Evolutionary conservation across 1,284 basidiomycete genomes (phyloP).

Genomic region (Marasmius tenuissimus): DNA sequence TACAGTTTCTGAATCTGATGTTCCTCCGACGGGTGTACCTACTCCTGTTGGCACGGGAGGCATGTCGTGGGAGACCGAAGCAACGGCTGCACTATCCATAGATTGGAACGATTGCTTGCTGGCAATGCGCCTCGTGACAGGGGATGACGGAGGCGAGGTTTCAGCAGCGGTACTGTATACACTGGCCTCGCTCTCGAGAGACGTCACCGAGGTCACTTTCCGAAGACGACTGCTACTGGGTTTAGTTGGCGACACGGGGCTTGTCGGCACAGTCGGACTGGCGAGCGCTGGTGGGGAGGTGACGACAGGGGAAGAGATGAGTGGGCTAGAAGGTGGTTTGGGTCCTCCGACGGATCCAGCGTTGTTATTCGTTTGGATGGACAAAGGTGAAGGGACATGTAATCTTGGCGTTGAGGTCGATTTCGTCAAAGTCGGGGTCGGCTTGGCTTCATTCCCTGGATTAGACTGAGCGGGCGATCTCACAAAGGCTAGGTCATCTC

Average conservation of each 20-base stretch:
- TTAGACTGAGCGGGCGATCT: neutral
- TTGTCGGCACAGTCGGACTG: neutral
- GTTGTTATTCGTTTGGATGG: slow-evolving; percentile 40
- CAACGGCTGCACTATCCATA: neutral
- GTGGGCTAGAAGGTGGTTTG: slow-evolving; percentile 15
- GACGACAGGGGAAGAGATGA: slow-evolving; percentile 15
- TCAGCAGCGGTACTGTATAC: neutral
- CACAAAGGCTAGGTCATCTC: neutral
- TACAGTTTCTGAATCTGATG: slow-evolving; percentile 22
- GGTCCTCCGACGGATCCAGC: slow-evolving; percentile 6
- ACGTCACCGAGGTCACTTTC: slow-evolving; percentile 13
- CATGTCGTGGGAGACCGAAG: neutral
- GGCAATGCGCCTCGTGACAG: neutral
- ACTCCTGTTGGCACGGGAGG: slow-evolving; percentile 7
- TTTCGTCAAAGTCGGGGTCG: slow-evolving; percentile 10
- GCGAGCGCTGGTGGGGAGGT: slow-evolving; percentile 19
- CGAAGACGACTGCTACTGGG: neutral
- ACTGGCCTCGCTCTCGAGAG: slow-evolving; percentile 1
- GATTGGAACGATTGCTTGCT: slow-evolving; percentile 8
- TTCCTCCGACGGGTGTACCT: neutral
- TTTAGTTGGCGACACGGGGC: neutral
- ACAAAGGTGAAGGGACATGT: slow-evolving; percentile 51
- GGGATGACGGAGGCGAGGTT: slow-evolving; percentile 6
- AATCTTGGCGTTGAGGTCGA: slow-evolving; percentile 16
- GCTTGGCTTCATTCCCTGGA: slow-evolving; percentile 15